Conservation (phyloP, 345 rosid species). For the Clausena lansium region DNA sequence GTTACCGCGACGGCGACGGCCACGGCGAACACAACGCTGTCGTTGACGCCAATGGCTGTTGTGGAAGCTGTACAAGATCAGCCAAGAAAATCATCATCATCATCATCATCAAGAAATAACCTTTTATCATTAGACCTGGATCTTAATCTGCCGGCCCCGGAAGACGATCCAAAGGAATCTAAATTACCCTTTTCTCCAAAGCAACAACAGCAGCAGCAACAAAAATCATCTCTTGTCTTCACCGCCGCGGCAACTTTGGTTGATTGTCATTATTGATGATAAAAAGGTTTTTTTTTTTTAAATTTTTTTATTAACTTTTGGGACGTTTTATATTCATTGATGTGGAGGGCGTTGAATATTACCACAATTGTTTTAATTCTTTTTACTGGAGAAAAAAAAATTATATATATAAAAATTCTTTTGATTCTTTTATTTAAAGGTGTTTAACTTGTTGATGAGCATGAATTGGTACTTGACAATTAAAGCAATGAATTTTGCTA, state of each 20-base stretch:
- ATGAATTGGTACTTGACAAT: background rate
- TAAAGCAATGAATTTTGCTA: background rate
- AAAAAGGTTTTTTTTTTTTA: background rate
- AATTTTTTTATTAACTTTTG: background rate
- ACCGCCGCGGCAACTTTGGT: constrained; percentile 73
- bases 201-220: constrained; percentile 45
- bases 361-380: background rate
- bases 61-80: constrained; percentile 31
- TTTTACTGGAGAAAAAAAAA: constrained; percentile 6
- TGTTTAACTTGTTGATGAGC: no score
- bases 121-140: constrained; percentile 72
- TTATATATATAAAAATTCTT: constrained; percentile 19
- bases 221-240: constrained; percentile 54
- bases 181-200: constrained; percentile 51
- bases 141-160: constrained; percentile 97
- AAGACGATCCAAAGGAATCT: constrained; percentile 54
- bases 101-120: constrained; percentile 28
- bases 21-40: constrained; percentile 25
- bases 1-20: background rate
- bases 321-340: background rate
- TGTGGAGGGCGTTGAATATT: background rate
- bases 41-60: constrained; percentile 43
- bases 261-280: constrained; percentile 89
- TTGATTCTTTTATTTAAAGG: constrained; percentile 20
- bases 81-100: constrained; percentile 24